Percentiles rank a stretch among this genome's conserved stretches.
Conservation (phyloP, 2,329 filamentous ascomycete genomes). For the Aaosphaeria arxii region DNA sequence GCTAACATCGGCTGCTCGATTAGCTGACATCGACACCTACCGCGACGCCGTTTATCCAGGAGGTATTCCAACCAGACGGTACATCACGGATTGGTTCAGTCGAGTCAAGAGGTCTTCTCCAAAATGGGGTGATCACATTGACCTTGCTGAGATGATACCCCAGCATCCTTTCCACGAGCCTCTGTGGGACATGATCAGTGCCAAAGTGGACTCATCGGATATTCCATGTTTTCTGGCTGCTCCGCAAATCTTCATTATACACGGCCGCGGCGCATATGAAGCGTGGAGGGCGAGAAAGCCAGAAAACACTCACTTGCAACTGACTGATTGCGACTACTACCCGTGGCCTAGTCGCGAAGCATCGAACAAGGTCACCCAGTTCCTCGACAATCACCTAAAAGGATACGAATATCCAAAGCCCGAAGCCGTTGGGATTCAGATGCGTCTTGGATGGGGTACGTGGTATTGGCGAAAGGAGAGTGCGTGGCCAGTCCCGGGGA, state of each 20-base stretch:
- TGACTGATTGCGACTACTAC: no score
- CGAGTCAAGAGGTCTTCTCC: background rate
- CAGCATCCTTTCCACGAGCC: background rate
- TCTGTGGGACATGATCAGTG: background rate
- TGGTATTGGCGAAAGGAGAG: background rate
- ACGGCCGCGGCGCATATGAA: background rate
- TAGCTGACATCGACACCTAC: background rate
- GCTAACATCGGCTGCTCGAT: no score
- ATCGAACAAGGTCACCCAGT: no score
- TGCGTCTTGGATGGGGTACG: background rate
- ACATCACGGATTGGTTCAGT: background rate
- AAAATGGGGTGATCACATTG: background rate
- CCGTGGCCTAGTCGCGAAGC: no score
- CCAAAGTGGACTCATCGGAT: background rate
- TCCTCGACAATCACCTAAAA: no score
- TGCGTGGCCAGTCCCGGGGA: background rate
- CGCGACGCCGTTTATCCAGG: background rate
- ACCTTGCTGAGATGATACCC: background rate
- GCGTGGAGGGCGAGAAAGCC: no score
- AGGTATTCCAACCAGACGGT: background rate
- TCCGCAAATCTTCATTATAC: background rate
- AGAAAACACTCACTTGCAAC: no score
- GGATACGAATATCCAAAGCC: no score
- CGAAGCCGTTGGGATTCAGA: no score
- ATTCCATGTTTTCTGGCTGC: background rate